A percentile compares a stretch with the other conserved stretches of the same genome.
phyloP scores from a whole-genome alignment of 83 land plant genomes.

The Picea engelmannii region DNA sequence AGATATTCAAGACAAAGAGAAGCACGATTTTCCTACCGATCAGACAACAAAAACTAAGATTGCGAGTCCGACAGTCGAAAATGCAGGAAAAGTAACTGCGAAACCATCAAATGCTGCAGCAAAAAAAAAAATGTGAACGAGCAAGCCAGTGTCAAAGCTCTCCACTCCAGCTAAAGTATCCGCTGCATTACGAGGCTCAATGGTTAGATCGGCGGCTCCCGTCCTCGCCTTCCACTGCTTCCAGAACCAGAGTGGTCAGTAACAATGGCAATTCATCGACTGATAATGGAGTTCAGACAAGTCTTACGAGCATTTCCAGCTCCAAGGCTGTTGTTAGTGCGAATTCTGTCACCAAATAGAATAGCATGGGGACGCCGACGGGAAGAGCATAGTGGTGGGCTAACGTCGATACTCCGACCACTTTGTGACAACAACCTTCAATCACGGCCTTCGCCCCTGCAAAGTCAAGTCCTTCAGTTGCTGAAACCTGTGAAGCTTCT shows the following conservation, averaged over 20 bases:
- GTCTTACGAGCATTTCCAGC: background rate
- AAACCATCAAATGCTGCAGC: conserved; percentile 3
- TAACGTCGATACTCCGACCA: background rate
- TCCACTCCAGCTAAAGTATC: conserved; percentile 7
- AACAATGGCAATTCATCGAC: background rate
- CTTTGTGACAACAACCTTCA: conserved; percentile 2
- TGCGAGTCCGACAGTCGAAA: background rate
- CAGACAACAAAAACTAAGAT: background rate
- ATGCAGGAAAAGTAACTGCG: background rate
- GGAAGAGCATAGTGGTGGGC: background rate
- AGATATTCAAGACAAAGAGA: background rate
- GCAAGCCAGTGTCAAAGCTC: background rate
- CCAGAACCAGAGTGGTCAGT: background rate
- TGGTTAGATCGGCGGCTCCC: background rate
- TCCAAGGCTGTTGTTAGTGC: background rate
- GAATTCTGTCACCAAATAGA: conserved; percentile 4
- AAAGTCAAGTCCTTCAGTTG: too few species aligned
- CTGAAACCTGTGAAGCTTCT: too few species aligned
- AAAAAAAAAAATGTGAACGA: background rate
- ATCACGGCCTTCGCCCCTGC: too few species aligned
- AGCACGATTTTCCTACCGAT: background rate
- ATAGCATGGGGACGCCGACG: background rate
- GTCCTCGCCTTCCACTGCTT: background rate
- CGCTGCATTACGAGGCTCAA: background rate
- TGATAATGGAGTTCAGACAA: too few species aligned